Base-by-base conservation (phyloP, 768 basidiomycete genomes). In the Amyloporia xantha region DNA sequence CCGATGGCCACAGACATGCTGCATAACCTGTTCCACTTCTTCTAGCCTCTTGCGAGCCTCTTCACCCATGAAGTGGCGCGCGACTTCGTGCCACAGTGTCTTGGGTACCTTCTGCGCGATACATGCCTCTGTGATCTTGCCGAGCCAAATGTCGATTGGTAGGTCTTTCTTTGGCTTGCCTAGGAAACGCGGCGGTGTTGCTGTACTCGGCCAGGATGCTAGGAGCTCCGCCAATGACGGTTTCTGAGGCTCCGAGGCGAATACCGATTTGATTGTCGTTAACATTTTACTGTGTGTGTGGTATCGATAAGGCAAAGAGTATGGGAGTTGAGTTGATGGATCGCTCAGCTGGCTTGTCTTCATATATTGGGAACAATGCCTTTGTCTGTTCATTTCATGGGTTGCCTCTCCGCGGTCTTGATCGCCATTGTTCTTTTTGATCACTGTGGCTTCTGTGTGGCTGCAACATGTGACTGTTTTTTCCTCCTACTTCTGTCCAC, bases 61-160 rank as follows among this genome's bases (percentile, higher is more conserved):
- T 30, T 76, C 75, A 1, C 80, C 83, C 77, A 90, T 80, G 62
- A 78, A 87, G 58, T 83, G 81, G 60, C 85, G 83, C 15, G 78
- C 87, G 40, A 84, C 85, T 53, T 84, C 84, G 67, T 86, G 79
- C 87, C 87, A 89, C 63, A 76, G 87, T 54, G 85, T 81, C 62
- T 84, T 77, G 36, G 87, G 87, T 23, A 90, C 75, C 38, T 79
- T 77, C 51, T 79, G 76, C 54, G 81, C 72, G 41, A 72, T 58
- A 55, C 85, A 88, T 21, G 84, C 86, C 28, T 72, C 68, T 68
- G 77, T 86, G 60, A 89, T 81, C 53, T 76, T 68, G 45, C 78
- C 71, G 49, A 90, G 70, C 86, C 87, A 90, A 48, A 80, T 76
- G 55, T 83, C 82, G 0, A 80, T 70, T 24, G 66, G 67, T 60